These are phyloP conservation scores for Dactylonectria macrodidyma DNA, from an alignment of 2,329 filamentous ascomycete genomes.

Conservation along the genomic window DNA sequence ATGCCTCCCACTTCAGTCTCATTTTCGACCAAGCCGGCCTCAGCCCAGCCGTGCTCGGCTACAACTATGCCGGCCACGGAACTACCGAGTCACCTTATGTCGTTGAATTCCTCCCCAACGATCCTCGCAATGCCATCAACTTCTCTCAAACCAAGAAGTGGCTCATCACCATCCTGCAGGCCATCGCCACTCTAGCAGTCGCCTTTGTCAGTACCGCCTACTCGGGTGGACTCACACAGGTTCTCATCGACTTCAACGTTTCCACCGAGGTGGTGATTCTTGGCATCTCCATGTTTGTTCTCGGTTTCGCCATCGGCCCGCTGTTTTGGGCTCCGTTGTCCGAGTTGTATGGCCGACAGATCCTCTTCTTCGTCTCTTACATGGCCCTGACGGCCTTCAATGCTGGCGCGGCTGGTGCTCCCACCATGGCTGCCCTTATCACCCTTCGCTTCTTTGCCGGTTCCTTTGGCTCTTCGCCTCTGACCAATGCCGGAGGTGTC, in stretches of 20 bases:
- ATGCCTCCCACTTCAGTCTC: conserved; percentile 64
- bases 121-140: conserved; percentile 77
- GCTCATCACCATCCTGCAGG: conserved; percentile 74
- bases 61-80: conserved; percentile 72
- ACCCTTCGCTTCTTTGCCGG: conserved; percentile 80
- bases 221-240: conserved; percentile 68
- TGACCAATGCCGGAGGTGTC: conserved; percentile 75
- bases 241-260: conserved; percentile 69
- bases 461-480: conserved; percentile 72
- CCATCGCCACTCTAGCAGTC: conserved; percentile 77
- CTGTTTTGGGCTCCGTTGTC: conserved; percentile 77
- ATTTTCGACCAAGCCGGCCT: conserved; percentile 72
- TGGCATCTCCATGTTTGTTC: conserved; percentile 75
- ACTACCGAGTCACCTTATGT: conserved; percentile 77
- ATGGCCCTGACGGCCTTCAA: conserved; percentile 73
- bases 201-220: conserved; percentile 80
- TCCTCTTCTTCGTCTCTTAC: conserved; percentile 73
- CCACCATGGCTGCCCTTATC: conserved; percentile 72
- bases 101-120: conserved; percentile 77
- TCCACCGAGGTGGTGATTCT: conserved; percentile 69
- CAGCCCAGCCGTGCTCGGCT: conserved; percentile 68
- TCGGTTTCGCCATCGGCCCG: conserved; percentile 74
- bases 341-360: conserved; percentile 74
- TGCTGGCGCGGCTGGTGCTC: conserved; percentile 69
- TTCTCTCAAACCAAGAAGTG: conserved; percentile 74